phyloP scores from a whole-genome alignment of 139 green algal species.

The Chlorella ohadii region DNA sequence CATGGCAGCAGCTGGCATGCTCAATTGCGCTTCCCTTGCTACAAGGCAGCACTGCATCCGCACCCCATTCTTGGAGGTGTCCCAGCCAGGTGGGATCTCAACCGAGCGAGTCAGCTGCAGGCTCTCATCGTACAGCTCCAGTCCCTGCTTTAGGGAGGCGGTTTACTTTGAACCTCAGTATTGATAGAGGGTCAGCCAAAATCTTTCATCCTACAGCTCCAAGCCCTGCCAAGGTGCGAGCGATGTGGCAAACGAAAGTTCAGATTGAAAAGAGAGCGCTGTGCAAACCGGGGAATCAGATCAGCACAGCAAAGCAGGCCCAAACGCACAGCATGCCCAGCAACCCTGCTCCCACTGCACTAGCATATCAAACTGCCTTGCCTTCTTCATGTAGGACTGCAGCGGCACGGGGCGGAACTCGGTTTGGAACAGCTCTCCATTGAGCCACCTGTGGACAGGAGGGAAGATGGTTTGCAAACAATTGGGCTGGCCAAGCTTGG shows the following conservation, averaged over 20 bases:
- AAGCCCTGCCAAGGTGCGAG: too few relatives aligned
- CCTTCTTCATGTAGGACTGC: constrained; percentile 74
- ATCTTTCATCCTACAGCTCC: constrained; percentile 50
- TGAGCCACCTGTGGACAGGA: constrained; percentile 78
- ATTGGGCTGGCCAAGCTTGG: too few relatives aligned
- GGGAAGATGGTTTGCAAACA: neutral
- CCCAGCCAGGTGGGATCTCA: constrained; percentile 17
- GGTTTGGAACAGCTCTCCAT: constrained; percentile 85
- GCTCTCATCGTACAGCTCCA: constrained; percentile 51
- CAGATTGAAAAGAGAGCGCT: too few relatives aligned
- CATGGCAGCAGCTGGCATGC: too few relatives aligned
- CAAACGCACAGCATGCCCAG: too few relatives aligned
- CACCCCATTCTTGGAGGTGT: constrained; percentile 23
- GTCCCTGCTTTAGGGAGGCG: constrained; percentile 7
- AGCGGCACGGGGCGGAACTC: constrained; percentile 90
- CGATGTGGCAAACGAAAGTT: too few relatives aligned
- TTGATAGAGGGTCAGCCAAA: constrained; percentile 49
- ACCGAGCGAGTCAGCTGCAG: constrained; percentile 57
- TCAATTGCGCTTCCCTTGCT: neutral
- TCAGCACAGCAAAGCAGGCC: too few relatives aligned
- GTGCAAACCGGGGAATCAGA: too few relatives aligned
- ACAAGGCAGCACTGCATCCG: too few relatives aligned
- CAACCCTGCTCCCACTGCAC: too few relatives aligned
- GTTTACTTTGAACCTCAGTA: too few relatives aligned
- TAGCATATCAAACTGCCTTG: too few relatives aligned